These are phyloP conservation scores for Rugosomyces carneus DNA, from an alignment of 1,284 basidiomycete genomes.

Conservation along the genomic window DNA sequence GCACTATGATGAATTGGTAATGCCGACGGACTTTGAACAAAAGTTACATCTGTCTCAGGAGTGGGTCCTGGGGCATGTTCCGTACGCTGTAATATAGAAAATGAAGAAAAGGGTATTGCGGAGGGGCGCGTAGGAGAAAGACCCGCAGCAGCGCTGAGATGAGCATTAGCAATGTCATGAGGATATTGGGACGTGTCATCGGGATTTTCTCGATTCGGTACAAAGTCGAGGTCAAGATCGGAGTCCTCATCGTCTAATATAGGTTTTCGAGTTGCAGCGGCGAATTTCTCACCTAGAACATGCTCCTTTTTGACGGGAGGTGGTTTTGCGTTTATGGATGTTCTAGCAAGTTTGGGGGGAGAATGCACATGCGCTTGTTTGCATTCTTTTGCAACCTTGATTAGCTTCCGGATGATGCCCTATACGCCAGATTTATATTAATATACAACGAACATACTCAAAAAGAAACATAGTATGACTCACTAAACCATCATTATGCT, in stretches of 20 bases:
- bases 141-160: slow-evolving; percentile 32
- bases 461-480: slow-evolving; percentile 22
- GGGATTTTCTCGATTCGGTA: slow-evolving; percentile 34
- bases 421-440: slow-evolving; percentile 20
- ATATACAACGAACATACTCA: slow-evolving; percentile 1
- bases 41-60: slow-evolving; percentile 24
- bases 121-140: slow-evolving; percentile 34
- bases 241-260: slow-evolving; percentile 48
- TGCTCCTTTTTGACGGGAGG: slow-evolving; percentile 29
- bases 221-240: slow-evolving; percentile 71
- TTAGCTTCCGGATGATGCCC: slow-evolving; percentile 74
- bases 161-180: slow-evolving; percentile 35
- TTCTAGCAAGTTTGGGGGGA: slow-evolving; percentile 21
- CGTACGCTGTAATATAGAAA: slow-evolving; percentile 38
- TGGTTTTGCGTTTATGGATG: slow-evolving; percentile 14
- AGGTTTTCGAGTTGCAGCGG: slow-evolving; percentile 46
- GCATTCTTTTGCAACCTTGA: slow-evolving; percentile 76
- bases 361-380: slow-evolving; percentile 57
- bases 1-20: slow-evolving; percentile 57
- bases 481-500: slow-evolving; percentile 64
- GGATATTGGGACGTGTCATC: slow-evolving; percentile 23
- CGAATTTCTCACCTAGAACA: slow-evolving; percentile 53
- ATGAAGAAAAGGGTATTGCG: slow-evolving; percentile 41
- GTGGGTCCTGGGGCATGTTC: slow-evolving; percentile 32
- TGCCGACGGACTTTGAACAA: slow-evolving; percentile 35